These are phyloP conservation scores for Arabis hirsuta DNA, from an alignment of 345 rosid species.

Conservation along the genomic window DNA sequence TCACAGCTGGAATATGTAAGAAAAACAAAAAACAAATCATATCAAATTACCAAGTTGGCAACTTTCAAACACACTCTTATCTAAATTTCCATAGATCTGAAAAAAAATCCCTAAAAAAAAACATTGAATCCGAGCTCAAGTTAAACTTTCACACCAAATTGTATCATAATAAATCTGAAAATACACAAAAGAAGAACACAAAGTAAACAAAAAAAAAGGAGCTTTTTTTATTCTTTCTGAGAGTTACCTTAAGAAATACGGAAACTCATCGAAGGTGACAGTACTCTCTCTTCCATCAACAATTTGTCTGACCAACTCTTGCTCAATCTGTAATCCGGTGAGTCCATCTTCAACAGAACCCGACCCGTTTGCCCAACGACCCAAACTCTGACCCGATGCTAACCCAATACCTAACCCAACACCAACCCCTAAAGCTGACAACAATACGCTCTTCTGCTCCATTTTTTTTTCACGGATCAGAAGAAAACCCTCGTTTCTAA, in stretches of 20 bases:
- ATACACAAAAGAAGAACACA: background rate
- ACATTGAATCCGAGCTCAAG: slow-evolving; percentile 15
- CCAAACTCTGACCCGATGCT: slow-evolving; percentile 75
- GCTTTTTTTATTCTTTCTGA: background rate
- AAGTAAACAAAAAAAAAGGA: background rate
- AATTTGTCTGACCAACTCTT: slow-evolving; percentile 73
- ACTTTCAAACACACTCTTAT: slow-evolving; percentile 32
- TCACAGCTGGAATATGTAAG: slow-evolving; percentile 25
- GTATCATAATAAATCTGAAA: background rate
- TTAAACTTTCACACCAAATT: background rate
- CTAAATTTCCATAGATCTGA: slow-evolving; percentile 37
- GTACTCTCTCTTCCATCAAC: slow-evolving; percentile 67
- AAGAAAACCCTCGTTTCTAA: slow-evolving; percentile 30
- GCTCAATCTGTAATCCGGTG: slow-evolving; percentile 72
- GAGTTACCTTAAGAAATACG: slow-evolving; percentile 82
- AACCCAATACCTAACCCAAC: slow-evolving; percentile 86
- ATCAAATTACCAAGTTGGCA: slow-evolving; percentile 38
- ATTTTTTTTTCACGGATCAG: slow-evolving; percentile 41
- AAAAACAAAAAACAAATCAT: background rate
- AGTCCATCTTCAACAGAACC: slow-evolving; percentile 53
- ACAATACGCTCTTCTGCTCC: slow-evolving; percentile 75
- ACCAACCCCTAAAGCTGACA: slow-evolving; percentile 93
- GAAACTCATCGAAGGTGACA: slow-evolving; percentile 81
- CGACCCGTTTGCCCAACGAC: slow-evolving; percentile 59
- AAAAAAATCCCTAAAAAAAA: background rate